These are phyloP conservation scores for Lentinula novae-zelandiae DNA, from an alignment of 1,284 basidiomycete genomes.

Conservation along the genomic window DNA sequence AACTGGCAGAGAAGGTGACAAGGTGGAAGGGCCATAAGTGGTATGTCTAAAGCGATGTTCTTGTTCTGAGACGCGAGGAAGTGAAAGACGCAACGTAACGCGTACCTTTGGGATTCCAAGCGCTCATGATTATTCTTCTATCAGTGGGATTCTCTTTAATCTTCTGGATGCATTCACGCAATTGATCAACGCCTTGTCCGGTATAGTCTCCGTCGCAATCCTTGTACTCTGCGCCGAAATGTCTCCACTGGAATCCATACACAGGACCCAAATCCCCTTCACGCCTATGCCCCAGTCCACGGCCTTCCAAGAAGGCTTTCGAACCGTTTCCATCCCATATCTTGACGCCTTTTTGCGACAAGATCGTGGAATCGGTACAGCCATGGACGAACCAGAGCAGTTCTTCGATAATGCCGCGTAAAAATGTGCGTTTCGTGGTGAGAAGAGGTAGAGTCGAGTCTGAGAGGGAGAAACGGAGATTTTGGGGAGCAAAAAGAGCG, in stretches of 20 bases:
- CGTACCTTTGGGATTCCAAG: conserved; percentile 96
- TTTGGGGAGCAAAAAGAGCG: conserved; percentile 86
- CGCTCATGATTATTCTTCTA: conserved; percentile 91
- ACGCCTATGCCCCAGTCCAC: conserved; percentile 80
- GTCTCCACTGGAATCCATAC: conserved; percentile 98
- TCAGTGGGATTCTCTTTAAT: conserved; percentile 95
- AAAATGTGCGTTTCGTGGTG: conserved; percentile 94
- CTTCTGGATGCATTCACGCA: conserved; percentile 84
- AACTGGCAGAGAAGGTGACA: conserved; percentile 99
- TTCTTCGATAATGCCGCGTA: conserved; percentile 91
- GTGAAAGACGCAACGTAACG: conserved; percentile 8
- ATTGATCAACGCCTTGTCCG: conserved; percentile 92
- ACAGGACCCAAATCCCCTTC: conserved; percentile 96
- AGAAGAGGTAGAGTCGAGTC: conserved; percentile 79
- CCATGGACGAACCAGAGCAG: conserved; percentile 94
- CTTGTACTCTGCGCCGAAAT: conserved; percentile 90
- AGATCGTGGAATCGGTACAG: conserved; percentile 75
- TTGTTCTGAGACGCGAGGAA: background rate
- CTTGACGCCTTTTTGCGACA: conserved; percentile 84
- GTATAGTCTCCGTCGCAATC: conserved; percentile 83
- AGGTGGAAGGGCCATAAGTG: conserved; percentile 93
- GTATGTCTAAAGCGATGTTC: conserved; percentile 62
- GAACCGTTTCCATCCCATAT: conserved; percentile 99
- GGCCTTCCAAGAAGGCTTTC: conserved; percentile 79
- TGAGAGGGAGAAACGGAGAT: conserved; percentile 82